Percentiles rank a stretch among this genome's conserved stretches.
phyloP scores from a whole-genome alignment of 2,329 filamentous ascomycete species.

The Rutstroemia sp. region DNA sequence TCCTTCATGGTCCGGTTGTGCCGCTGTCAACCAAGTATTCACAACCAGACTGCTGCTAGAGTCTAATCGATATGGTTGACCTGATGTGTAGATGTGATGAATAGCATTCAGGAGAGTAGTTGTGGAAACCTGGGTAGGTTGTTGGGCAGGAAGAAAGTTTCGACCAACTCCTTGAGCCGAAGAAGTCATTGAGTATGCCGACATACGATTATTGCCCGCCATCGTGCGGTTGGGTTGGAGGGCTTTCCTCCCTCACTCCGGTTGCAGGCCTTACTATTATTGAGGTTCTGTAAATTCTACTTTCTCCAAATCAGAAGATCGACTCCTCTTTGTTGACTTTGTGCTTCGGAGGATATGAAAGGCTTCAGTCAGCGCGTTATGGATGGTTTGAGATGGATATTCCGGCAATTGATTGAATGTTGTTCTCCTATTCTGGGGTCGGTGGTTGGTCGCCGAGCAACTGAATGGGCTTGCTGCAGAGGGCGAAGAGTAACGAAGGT shows the following conservation, averaged over 20 bases:
- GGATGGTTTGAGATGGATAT: not conserved
- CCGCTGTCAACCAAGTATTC: slow-evolving; percentile 88
- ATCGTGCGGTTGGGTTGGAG: slow-evolving; percentile 17
- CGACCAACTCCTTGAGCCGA: slow-evolving; percentile 52
- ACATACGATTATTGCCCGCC: slow-evolving; percentile 34
- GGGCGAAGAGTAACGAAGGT: not conserved
- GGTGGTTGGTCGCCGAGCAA: slow-evolving; percentile 1
- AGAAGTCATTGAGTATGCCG: slow-evolving; percentile 61
- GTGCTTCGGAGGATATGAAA: not conserved
- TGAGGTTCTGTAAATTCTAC: not conserved
- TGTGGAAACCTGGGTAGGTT: slow-evolving; percentile 77
- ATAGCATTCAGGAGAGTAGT: slow-evolving; percentile 88
- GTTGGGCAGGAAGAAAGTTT: slow-evolving; percentile 48
- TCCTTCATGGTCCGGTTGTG: slow-evolving; percentile 61
- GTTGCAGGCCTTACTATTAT: slow-evolving; percentile 15
- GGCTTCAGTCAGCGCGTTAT: not conserved
- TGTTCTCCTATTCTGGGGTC: not conserved
- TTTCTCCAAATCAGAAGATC: not conserved
- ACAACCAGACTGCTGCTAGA: slow-evolving; percentile 86
- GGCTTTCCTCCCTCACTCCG: slow-evolving; percentile 12
- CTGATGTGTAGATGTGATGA: slow-evolving; percentile 79
- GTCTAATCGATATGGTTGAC: slow-evolving; percentile 79
- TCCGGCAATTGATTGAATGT: not conserved
- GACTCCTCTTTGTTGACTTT: not conserved
- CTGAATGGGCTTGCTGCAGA: not conserved